Percentiles rank a stretch among this genome's conserved stretches.
Evolutionary conservation across 768 basidiomycete species (phyloP).

Genomic region (Kwoniella pini): DNA sequence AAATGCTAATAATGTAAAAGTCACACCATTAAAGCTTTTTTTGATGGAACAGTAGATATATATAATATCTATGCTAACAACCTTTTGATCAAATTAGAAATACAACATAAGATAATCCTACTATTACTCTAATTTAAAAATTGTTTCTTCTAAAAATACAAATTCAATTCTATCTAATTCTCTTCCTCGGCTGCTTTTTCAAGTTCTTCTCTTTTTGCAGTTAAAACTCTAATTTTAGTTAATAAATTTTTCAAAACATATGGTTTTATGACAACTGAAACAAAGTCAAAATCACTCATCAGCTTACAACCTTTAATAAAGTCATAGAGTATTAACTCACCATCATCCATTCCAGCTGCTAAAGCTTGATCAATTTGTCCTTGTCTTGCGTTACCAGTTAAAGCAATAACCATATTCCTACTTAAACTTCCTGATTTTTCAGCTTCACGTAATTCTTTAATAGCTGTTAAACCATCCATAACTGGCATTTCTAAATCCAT

Average conservation of each 20-base stretch:
- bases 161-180: too few species aligned
- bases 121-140: too few species aligned
- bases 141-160: too few species aligned
- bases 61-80: too few species aligned
- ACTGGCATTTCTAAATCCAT: conserved; percentile 54
- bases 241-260: conserved; percentile 27
- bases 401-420: conserved; percentile 42
- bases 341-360: conserved; percentile 38
- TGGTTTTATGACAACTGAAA: conserved; percentile 32
- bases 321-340: conserved; percentile 23
- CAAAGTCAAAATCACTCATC: neutral
- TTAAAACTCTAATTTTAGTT: conserved; percentile 24
- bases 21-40: too few species aligned
- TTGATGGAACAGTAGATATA: too few species aligned
- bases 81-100: too few species aligned
- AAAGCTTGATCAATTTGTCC: conserved; percentile 43
- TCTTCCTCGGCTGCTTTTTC: neutral
- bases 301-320: neutral
- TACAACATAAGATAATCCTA: too few species aligned
- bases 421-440: conserved; percentile 38
- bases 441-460: conserved; percentile 38
- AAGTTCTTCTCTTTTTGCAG: conserved; percentile 13
- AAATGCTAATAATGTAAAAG: too few species aligned
- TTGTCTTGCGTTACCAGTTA: conserved; percentile 45
- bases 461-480: conserved; percentile 52